Conservation (phyloP, 257 asterid genomes). For the Schizonepeta tenuifolia region DNA sequence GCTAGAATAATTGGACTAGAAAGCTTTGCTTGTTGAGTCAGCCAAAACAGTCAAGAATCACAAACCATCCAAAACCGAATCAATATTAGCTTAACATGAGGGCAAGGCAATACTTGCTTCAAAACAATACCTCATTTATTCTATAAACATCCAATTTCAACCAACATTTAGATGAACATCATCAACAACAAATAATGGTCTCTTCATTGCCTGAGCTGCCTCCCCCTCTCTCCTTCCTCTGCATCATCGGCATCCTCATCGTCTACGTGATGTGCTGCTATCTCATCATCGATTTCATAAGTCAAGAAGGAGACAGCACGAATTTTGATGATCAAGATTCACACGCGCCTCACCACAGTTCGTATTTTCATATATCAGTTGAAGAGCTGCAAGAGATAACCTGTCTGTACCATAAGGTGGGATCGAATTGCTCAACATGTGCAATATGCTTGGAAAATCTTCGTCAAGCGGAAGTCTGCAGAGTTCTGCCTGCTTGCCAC, state of each 20-base stretch:
- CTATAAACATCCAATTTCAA: constrained; percentile 25
- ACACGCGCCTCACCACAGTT: background rate
- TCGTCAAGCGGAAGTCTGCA: constrained; percentile 46
- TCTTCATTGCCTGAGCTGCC: constrained; percentile 47
- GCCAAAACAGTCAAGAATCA: constrained; percentile 11
- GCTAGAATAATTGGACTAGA: background rate
- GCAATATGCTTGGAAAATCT: constrained; percentile 64
- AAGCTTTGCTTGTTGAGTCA: constrained; percentile 32
- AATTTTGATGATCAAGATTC: constrained; percentile 21
- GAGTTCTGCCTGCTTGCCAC: constrained; percentile 58
- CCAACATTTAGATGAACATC: background rate
- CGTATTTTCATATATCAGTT: constrained; percentile 39
- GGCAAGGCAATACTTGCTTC: constrained; percentile 10
- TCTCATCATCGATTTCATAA: constrained; percentile 46
- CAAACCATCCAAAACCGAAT: constrained; percentile 1
- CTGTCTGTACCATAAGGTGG: constrained; percentile 41
- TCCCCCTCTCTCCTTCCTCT: constrained; percentile 51
- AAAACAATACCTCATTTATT: background rate
- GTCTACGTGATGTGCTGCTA: constrained; percentile 53
- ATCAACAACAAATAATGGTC: constrained; percentile 27
- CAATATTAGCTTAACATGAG: constrained; percentile 15
- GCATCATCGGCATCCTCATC: constrained; percentile 44
- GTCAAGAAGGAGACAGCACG: constrained; percentile 26
- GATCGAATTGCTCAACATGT: constrained; percentile 35
- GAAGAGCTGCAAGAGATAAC: constrained; percentile 56